Evolutionary conservation across 2,329 filamentous ascomycete species (phyloP), one percentile per base, ranked within the genome.

Genomic region (Pestalotiopsis fici): DNA sequence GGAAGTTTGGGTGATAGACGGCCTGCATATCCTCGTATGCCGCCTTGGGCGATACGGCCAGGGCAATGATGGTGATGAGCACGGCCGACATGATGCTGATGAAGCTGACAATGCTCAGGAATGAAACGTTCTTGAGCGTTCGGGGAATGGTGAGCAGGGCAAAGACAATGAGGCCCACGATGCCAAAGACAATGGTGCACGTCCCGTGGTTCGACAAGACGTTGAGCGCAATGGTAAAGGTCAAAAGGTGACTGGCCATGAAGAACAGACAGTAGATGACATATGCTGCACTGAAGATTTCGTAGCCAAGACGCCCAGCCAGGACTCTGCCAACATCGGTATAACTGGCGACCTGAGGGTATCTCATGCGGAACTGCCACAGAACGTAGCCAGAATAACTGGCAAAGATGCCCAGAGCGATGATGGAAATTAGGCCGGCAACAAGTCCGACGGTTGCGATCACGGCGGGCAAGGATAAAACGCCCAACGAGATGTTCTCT

Each of bases 401-500:
- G 73, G 93, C 93, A 2, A 93, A 80, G 13, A 90, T 86, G 59
- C 91, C 82, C 60, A 82, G 85, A 28, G 91, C 86, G 69, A 93
- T 84, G 56, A 92, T 93, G 75, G 93, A 76, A 68, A 93, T 87
- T 64, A 94, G 80, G 21, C 91, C 91, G 0, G 91, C 91, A 1
- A 91, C 90, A 13, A 94, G 83, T 3, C 91, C 91, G 55, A 94
- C 83, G 12, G 90, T 82, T 2, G 91, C 90, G 75, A 93, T 90
- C 0, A 91, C 93, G 75, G 90, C 92, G 1, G 91, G 91, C 69
- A 94, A 92, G 0, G 90, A 93, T 81, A 94, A 91, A 76, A 83
- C 82, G 0, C 82, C 82, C 18, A 83, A 78, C 0, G 80, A 82
- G 65, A 83, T 80, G 1, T 81, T 83, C 65, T 83, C 81, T 7